Evolutionary conservation across 2,329 filamentous ascomycete genomes (phyloP).

Genomic region (Botryotinia globosa): DNA sequence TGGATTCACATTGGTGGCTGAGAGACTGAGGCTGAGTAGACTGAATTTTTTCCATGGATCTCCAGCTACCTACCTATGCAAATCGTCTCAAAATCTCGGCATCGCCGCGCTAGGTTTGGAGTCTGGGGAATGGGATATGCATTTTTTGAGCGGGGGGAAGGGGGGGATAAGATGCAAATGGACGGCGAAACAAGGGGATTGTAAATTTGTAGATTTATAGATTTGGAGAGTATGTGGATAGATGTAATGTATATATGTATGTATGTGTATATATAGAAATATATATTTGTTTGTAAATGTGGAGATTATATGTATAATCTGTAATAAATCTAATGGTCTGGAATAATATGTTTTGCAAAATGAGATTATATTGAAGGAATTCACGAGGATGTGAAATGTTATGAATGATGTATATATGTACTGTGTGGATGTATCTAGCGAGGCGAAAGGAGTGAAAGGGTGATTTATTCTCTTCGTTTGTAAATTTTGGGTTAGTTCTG

Average conservation of each 20-base stretch:
- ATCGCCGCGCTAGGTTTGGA: neutral
- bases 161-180: too few relatives aligned
- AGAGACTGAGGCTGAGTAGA: neutral
- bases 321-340: neutral
- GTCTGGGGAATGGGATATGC: too few relatives aligned
- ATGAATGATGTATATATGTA: too few relatives aligned
- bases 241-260: too few relatives aligned
- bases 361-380: neutral
- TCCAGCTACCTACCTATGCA: neutral
- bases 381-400: neutral
- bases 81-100: neutral
- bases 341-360: neutral
- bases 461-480: neutral
- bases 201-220: too few relatives aligned
- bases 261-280: too few relatives aligned
- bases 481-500: neutral
- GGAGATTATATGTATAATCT: neutral
- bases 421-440: neutral
- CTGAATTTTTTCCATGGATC: neutral
- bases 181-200: too few relatives aligned
- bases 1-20: neutral
- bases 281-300: too few relatives aligned
- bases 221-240: neutral
- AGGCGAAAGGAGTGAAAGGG: neutral
- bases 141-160: too few relatives aligned